Evolutionary conservation across 352 stramenopile species (phyloP), one percentile per base, ranked within the genome.

Genomic region (Peronosclerospora sorghi): DNA sequence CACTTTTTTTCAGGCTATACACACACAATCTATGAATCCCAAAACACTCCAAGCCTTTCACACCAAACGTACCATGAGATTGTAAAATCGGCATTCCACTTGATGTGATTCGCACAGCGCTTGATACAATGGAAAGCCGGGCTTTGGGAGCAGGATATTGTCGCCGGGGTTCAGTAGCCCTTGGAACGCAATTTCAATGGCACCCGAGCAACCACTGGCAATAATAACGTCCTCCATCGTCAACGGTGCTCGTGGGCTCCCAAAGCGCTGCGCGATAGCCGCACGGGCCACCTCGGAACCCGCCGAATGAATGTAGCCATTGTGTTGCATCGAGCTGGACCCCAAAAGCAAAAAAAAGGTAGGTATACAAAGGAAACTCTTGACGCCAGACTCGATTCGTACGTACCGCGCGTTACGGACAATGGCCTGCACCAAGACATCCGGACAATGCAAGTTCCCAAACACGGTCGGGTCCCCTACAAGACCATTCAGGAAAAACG

Each of bases 181-280:
- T 15, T 72, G 88, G n/a, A n/a, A n/a, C n/a, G n/a, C n/a, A n/a
- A n/a, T n/a, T n/a, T n/a, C n/a, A n/a, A n/a, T n/a, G n/a, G n/a
- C n/a, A n/a, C n/a, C n/a, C n/a, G n/a, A n/a, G n/a, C n/a, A n/a
- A n/a, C n/a, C n/a, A n/a, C n/a, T 96, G 4, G 83, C 63, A 38
- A 98, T 87, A 49, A 98, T 83, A 23, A 98, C 81, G 51, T 98
- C 82, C 30, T 97, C 86, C 43, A 85, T 82, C 32, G 79, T 86
- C 42, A 95, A 56, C 2, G 65, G 68, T 5, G 69, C 59, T 2
- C 48, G 59, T 4, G 48, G 44, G 12, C 55, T 82, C 9, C 73
- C 82, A 54, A 92, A n/a, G n/a, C n/a, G n/a, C n/a, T n/a, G n/a
- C n/a, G n/a, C n/a, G n/a, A n/a, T n/a, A n/a, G n/a, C n/a, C 29